Evolutionary conservation across 371 early-diverging fungal species (phyloP).

Genomic region (Actinomortierella ambigua): DNA sequence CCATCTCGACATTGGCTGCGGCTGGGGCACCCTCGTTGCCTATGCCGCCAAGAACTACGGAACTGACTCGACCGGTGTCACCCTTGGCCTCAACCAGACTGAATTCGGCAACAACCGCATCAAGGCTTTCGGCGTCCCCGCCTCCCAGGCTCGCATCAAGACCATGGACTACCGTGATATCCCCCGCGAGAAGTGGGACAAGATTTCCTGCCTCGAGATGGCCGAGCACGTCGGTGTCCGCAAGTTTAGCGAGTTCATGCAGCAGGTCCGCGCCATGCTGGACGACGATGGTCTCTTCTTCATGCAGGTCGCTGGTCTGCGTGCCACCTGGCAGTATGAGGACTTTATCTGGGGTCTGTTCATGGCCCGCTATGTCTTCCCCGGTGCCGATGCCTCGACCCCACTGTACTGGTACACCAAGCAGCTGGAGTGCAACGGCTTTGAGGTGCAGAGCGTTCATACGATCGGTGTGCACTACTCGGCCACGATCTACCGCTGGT

Average conservation of each 20-base stretch:
- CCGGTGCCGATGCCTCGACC: conserved; percentile 96
- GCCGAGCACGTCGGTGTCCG: conserved; percentile 97
- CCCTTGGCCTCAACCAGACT: conserved; percentile 90
- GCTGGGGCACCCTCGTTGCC: conserved; percentile 95
- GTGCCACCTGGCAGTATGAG: conserved; percentile 88
- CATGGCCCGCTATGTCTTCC: conserved; percentile 98
- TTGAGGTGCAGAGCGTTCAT: conserved; percentile 86
- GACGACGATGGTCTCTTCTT: conserved; percentile 98
- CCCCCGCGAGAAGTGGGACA: conserved; percentile 88
- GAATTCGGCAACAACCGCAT: conserved; percentile 87
- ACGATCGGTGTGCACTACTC: conserved; percentile 98
- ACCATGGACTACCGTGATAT: conserved; percentile 98
- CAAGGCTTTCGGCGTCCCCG: conserved; percentile 79
- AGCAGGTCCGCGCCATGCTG: conserved; percentile 90
- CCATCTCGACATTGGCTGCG: conserved; percentile 97
- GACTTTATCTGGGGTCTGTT: conserved; percentile 93
- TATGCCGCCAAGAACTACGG: conserved; percentile 90
- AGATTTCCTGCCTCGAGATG: conserved; percentile 97
- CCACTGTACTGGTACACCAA: conserved; percentile 93
- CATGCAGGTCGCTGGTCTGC: conserved; percentile 96
- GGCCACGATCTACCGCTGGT: conserved; percentile 94
- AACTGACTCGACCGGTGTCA: conserved; percentile 91
- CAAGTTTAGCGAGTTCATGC: conserved; percentile 89
- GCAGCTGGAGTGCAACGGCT: conserved; percentile 92
- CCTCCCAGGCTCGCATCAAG: conserved; percentile 74